Evolutionary conservation across 1,284 basidiomycete genomes (phyloP), one percentile per base, ranked within the genome.

Genomic region (Paramarasmius palmivorus): DNA sequence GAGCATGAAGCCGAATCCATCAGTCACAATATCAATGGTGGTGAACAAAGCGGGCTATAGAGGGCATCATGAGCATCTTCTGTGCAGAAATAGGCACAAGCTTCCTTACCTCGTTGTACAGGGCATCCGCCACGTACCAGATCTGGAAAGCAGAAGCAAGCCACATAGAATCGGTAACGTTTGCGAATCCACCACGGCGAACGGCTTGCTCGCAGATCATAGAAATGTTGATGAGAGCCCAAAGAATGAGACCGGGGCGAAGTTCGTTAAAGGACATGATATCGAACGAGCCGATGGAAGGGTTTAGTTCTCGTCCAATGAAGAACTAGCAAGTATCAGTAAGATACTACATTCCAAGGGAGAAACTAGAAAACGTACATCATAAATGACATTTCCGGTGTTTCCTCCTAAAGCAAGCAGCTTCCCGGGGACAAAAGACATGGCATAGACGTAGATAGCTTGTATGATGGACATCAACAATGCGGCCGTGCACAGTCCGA

Each of bases 1-100:
- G 25, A 99, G 88, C 96, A 99, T 99, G 80, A 95, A 98, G 9
- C 97, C 97, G 63, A 99, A 98, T 4, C 96, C 96, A 63, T 99
- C 97, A 25, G 92, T 93, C 6, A 90, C 96, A 66, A 99, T 97
- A 68, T 99, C 96, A 93, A 99, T 98, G 17, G 92, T 94, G 6
- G 92, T 95, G 58, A 98, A 82, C 63, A 99, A 85, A 8, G 91
- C 88, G 3, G 87, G 82, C 88, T 90, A 10, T n/a, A 49, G 10
- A 23, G 23, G 14, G 20, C 15, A 26, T 2, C 39, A 19, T 8
- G 3, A 5, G 41, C n/a, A 9, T 17, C 26, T 22, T 15, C 15
- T 39, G n/a, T 8, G 7, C 35, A 14, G 42, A 1, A 29, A 37
- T 4, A 55, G 2, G n/a, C 34, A 25, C 44, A 20, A 63, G 20